These are phyloP conservation scores for Cochliopodium minus DNA, from an alignment of 208 protist genomes.

Conservation along the genomic window DNA sequence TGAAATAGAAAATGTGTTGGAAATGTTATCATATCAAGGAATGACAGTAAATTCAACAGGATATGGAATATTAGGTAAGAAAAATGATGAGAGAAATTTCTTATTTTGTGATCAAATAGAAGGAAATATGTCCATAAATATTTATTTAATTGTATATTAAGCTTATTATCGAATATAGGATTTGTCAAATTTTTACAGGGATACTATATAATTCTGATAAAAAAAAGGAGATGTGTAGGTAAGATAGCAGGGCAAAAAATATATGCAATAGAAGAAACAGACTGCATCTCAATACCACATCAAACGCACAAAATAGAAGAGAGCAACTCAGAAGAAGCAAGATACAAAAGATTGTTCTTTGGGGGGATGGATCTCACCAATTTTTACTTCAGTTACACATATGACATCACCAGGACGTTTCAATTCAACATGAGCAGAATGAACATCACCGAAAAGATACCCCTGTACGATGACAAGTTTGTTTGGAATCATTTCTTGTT, in stretches of 20 bases:
- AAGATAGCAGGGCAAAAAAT: conserved; percentile 58
- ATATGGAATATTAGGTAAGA: not conserved
- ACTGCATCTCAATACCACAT: conserved; percentile 29
- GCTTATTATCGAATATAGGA: conserved; percentile 44
- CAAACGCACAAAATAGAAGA: not conserved
- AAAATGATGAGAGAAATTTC: not conserved
- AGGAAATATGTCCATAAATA: too few relatives aligned
- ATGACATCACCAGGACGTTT: conserved; percentile 77
- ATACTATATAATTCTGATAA: conserved; percentile 72
- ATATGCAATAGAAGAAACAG: conserved; percentile 58
- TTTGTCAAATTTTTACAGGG: conserved; percentile 66
- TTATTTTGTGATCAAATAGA: not conserved
- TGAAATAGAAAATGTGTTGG: not conserved
- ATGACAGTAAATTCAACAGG: not conserved
- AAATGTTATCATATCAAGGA: not conserved
- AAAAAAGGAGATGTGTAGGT: conserved; percentile 45
- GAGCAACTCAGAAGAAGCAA: conserved; percentile 25
- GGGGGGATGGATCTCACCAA: conserved; percentile 42
- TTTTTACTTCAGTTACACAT: conserved; percentile 82
- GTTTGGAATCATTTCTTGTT: conserved; percentile 62
- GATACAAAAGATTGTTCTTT: conserved; percentile 51
- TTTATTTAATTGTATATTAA: too few relatives aligned
- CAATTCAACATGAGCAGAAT: conserved; percentile 65
- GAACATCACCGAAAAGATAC: not conserved
- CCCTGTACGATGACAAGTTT: conserved; percentile 33